These are phyloP conservation scores for Podaxis carcinomalis DNA, from an alignment of 768 basidiomycete species.

Conservation along the genomic window DNA sequence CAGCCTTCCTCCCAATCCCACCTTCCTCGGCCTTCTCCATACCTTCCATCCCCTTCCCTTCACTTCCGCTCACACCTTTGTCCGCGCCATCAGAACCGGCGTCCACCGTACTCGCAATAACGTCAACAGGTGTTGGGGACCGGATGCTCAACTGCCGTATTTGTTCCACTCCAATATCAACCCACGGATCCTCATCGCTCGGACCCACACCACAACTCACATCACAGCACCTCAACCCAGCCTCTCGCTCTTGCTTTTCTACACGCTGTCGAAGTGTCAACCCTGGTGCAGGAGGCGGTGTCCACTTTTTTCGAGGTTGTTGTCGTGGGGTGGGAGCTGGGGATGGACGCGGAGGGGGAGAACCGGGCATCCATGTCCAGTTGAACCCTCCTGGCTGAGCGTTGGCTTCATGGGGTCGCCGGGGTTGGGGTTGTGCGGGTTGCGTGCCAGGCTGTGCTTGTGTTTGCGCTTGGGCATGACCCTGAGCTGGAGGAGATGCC, in stretches of 20 bases:
- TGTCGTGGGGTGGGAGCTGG: slow-evolving; percentile 9
- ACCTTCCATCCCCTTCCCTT: neutral
- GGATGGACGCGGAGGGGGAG: slow-evolving; percentile 4
- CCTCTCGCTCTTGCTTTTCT: slow-evolving; percentile 68
- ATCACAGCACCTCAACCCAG: slow-evolving; percentile 69
- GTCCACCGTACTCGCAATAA: neutral
- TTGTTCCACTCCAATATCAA: slow-evolving; percentile 23
- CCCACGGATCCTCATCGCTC: slow-evolving; percentile 63
- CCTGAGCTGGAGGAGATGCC: neutral
- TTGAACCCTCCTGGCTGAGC: neutral
- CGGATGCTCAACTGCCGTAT: slow-evolving; percentile 37
- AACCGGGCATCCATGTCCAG: neutral
- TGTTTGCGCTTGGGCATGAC: neutral
- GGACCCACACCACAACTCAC: slow-evolving; percentile 72
- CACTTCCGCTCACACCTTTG: neutral
- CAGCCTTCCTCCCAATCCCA: slow-evolving; percentile 19
- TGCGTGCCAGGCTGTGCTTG: neutral
- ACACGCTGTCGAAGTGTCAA: slow-evolving; percentile 68
- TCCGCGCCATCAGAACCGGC: neutral
- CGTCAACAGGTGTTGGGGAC: neutral
- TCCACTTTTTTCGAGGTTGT: slow-evolving; percentile 46
- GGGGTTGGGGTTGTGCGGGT: slow-evolving; percentile 9
- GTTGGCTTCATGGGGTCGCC: neutral
- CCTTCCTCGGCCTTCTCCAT: neutral
- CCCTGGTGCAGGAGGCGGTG: slow-evolving; percentile 59